Conservation (phyloP, 106 monocot genomes). For the Acorus gramineus region DNA sequence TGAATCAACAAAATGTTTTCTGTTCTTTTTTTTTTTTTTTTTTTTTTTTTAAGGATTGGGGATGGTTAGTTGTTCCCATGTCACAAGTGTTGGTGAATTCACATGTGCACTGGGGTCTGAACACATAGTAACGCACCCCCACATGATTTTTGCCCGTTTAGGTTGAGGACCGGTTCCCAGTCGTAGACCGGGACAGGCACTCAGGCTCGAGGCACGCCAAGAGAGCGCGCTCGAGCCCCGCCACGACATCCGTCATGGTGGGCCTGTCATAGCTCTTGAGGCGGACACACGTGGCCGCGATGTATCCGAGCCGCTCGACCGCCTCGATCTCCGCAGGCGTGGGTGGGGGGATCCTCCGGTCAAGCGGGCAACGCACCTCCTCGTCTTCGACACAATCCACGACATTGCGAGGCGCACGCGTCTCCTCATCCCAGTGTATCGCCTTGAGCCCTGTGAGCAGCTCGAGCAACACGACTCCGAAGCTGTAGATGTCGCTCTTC, state of each 20-base stretch:
- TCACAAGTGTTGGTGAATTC: no score
- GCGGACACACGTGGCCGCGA: slow-evolving; percentile 68
- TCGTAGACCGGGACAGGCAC: slow-evolving; percentile 6
- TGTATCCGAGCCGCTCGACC: slow-evolving; percentile 44
- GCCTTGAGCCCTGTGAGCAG: slow-evolving; percentile 58
- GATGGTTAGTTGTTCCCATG: no score
- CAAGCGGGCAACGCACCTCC: slow-evolving; percentile 39
- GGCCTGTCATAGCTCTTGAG: slow-evolving; percentile 54
- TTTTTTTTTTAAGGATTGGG: no score
- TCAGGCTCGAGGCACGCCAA: slow-evolving; percentile 7
- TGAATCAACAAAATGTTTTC: no score
- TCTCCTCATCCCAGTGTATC: slow-evolving; percentile 39
- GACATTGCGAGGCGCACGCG: slow-evolving; percentile 48
- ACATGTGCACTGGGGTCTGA: no score
- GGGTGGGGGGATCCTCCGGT: slow-evolving; percentile 43
- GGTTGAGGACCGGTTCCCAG: background rate
- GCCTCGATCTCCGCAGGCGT: slow-evolving; percentile 60
- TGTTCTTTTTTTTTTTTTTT: no score
- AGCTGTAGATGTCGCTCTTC: slow-evolving; percentile 90
- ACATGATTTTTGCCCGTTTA: no score
- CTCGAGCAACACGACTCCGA: slow-evolving; percentile 76
- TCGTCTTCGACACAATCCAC: slow-evolving; percentile 64
- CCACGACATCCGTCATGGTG: slow-evolving; percentile 61
- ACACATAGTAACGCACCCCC: no score
- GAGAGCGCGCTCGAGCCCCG: slow-evolving; percentile 41